Conservation (phyloP, 2,329 filamentous ascomycete genomes). For the Penicillium griseofulvum region DNA sequence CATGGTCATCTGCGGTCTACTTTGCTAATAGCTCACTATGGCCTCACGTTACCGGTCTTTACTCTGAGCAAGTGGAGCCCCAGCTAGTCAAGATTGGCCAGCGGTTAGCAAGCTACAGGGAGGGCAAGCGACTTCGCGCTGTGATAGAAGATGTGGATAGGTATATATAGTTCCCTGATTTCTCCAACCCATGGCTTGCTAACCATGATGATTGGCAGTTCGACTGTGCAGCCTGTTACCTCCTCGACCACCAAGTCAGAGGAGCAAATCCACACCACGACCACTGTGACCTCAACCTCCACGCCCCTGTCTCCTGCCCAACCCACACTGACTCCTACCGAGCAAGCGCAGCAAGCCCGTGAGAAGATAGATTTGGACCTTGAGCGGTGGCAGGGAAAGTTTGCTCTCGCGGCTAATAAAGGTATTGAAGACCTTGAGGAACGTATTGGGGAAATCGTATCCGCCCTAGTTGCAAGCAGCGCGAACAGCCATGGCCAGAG, state of each 20-base stretch:
- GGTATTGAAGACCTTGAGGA: conserved; percentile 67
- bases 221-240: conserved; percentile 23
- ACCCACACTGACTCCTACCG: conserved; percentile 45
- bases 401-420: conserved; percentile 79
- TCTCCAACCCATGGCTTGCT: conserved; percentile 4
- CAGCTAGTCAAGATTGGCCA: conserved; percentile 91
- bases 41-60: conserved; percentile 76
- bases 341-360: conserved; percentile 46
- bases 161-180: conserved; percentile 24
- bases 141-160: conserved; percentile 56
- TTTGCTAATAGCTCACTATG: conserved; percentile 76
- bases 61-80: conserved; percentile 90
- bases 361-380: conserved; percentile 75
- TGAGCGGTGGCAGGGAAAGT: conserved; percentile 82
- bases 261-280: conserved; percentile 16
- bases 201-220: conserved; percentile 14
- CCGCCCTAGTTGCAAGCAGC: conserved; percentile 66
- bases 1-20: conserved; percentile 64
- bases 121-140: conserved; percentile 61
- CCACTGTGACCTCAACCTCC: conserved; percentile 23
- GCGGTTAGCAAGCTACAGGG: conserved; percentile 66
- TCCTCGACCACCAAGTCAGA: conserved; percentile 20
- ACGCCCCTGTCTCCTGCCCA: conserved; percentile 28
- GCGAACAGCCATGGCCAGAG: conserved; percentile 41
- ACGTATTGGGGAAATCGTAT: conserved; percentile 68